Evolutionary conservation across 2,329 filamentous ascomycete genomes (phyloP), one percentile per base, ranked within the genome.

Genomic region (Sporothrix dimorphospora): DNA sequence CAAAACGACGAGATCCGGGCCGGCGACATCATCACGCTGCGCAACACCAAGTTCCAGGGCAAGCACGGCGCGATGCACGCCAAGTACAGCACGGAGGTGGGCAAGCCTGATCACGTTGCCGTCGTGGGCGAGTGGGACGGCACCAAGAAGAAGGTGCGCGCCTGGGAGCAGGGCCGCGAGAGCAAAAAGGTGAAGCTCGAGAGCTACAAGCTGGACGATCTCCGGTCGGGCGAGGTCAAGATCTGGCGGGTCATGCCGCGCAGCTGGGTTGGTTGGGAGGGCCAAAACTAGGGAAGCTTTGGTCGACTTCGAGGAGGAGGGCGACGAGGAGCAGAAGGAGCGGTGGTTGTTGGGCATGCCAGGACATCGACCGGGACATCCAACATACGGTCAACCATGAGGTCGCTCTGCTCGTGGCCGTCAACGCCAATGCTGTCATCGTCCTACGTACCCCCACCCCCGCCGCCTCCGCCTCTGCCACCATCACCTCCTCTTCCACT

Each of bases 121-220:
- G 84, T 99, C 2, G 95, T 99, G 4, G 89, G 94, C 11, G 96
- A 99, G 80, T 99, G 96, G 96, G 96, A 99, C 80, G 96, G 96
- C 3, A 97, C 94, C 53, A 97, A 98, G 88, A 97, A 97, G 87
- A 98, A 98, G 86, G 91, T 99, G 34, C 85, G 94, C 38, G 94
- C 91, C 1, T 98, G 94, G 93, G 96, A 98, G 81, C 96, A 99
- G 80, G 95, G 95, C 0, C 86, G 95, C 16, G 95, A 98, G 84
- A 94, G 90, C 80, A 95, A 92, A 81, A 98, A 98, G 85, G 91
- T 97, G 71, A 96, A 97, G 84, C 84, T 93, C 74, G 95, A 98
- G 85, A 97, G 94, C 82, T 98, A 95, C 83, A 93, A 94, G 83
- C 87, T 99, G 74, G 94, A 94, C 59, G 96, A 99, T 83, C 79